Conservation (phyloP, 2,329 filamentous ascomycete genomes). For the Aspergillus fumigatiaffinis region DNA sequence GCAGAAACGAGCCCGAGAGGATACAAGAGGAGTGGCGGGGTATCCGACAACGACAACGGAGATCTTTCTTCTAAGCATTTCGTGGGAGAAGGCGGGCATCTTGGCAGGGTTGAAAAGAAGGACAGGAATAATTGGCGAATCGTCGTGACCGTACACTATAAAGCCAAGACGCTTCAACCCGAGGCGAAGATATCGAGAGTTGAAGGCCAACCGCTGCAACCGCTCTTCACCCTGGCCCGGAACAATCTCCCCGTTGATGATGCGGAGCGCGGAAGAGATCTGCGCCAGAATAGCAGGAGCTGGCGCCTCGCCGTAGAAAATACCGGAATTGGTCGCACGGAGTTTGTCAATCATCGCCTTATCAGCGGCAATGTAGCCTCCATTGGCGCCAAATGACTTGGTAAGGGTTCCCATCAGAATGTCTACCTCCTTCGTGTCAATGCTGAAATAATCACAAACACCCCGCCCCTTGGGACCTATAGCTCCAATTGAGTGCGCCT, state of each 20-base stretch:
- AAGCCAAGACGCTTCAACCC: constrained; percentile 94
- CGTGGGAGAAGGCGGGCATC: constrained; percentile 96
- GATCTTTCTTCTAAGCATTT: constrained; percentile 97
- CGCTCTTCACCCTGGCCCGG: constrained; percentile 95
- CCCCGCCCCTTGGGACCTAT: constrained; percentile 83
- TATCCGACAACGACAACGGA: constrained; percentile 97
- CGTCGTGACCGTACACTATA: constrained; percentile 96
- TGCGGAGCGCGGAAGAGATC: constrained; percentile 78
- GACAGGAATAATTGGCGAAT: constrained; percentile 93
- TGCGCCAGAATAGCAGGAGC: constrained; percentile 85
- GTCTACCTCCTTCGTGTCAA: constrained; percentile 83
- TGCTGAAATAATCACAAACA: constrained; percentile 94
- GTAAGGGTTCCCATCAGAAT: constrained; percentile 98
- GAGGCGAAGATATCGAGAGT: constrained; percentile 95
- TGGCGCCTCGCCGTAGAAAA: constrained; percentile 81
- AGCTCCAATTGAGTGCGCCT: constrained; percentile 93
- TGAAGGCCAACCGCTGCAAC: constrained; percentile 93
- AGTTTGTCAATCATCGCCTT: constrained; percentile 92
- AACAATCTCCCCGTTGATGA: constrained; percentile 82
- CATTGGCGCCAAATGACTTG: constrained; percentile 97
- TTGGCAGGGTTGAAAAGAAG: constrained; percentile 98
- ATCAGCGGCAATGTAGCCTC: constrained; percentile 87
- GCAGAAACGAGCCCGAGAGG: constrained; percentile 91
- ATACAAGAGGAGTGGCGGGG: constrained; percentile 91
- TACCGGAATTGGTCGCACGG: constrained; percentile 77